Base-by-base conservation (phyloP, 2,329 filamentous ascomycete species). In the Fusarium mangiferae region DNA sequence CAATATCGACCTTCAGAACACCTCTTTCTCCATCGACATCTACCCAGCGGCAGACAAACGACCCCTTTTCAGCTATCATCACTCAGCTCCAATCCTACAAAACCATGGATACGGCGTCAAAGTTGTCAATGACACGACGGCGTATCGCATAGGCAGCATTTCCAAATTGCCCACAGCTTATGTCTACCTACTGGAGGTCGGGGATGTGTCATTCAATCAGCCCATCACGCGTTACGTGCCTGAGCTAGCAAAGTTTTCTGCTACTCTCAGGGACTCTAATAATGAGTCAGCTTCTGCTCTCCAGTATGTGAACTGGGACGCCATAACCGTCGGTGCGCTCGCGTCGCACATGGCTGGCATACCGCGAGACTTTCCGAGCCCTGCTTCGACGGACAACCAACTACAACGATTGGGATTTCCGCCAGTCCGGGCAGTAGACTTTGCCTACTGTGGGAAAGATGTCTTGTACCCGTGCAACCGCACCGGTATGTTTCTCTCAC, bases 101-200 rank as follows among this genome's bases (percentile, higher is more conserved):
- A 18, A 24, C 4, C 33, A 24, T 22, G 15, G 28, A 7, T 20
- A 39, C 17, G 35, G 35, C 11, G 38, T 36, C 20, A 44, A n/a
- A 6, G 8, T 15, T 6, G 35, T 70, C 1, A 15, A 70, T 17
- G 54, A 68, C 13, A 12, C 63, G 3, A 45, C 67, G 0, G 14
- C 60, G 2, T 70, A 70, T 7, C 67, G 67, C 3, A 33, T 70
- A 2, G 67, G 67, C 7, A 70, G 67, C 26, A 38, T 70, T 6
- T 65, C 66, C 0, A 70, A 70, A 5, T 20, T 70, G 6, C 24
- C 70, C 3, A 54, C 52, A 0, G 26, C 57, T 2, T 60, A 60
- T n/a, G 22, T 52, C 14, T 60, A 60, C 17, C 57, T 52, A 0
- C 35, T 60, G 0, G 57, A 60, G 1, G 26, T 41, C 0, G 44